Evolutionary conservation across 108 stramenopile genomes (phyloP).

Genomic region (Skeletonema costatum): DNA sequence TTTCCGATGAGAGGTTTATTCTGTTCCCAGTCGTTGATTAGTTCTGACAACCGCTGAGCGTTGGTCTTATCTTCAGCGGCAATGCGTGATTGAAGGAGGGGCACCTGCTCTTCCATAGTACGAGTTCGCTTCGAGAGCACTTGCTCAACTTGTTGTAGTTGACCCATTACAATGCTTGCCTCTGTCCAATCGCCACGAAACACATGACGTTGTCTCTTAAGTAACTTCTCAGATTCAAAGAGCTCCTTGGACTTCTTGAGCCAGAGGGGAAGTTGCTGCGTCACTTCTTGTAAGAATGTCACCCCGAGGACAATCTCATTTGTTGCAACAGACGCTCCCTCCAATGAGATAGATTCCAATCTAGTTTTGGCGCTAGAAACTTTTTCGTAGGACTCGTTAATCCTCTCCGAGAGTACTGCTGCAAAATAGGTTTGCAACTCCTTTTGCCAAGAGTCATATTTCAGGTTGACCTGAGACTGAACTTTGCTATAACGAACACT

Average conservation of each 20-base stretch:
- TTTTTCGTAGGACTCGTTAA: conserved; percentile 65
- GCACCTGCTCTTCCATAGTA: conserved; percentile 92
- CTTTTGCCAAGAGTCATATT: conserved; percentile 98
- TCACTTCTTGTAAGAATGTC: conserved; percentile 91
- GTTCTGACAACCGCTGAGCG: conserved; percentile 72
- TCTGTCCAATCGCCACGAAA: conserved; percentile 94
- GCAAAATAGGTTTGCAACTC: conserved; percentile 92
- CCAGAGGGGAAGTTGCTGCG: conserved; percentile 61
- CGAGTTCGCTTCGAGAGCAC: conserved; percentile 81
- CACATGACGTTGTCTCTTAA: conserved; percentile 86
- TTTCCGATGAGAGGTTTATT: conserved; percentile 91
- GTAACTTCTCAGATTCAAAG: conserved; percentile 77
- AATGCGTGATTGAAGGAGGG: conserved; percentile 92
- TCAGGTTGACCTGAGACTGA: conserved; percentile 91
- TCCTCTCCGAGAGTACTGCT: conserved; percentile 67
- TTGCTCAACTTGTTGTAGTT: conserved; percentile 86
- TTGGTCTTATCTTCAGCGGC: conserved; percentile 87
- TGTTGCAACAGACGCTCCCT: conserved; percentile 79
- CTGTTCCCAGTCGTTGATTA: conserved; percentile 78
- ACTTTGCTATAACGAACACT: conserved; percentile 91
- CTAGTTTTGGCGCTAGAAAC: conserved; percentile 70
- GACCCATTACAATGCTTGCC: conserved; percentile 78
- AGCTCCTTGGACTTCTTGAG: conserved; percentile 69
- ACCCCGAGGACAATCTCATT: conserved; percentile 92
- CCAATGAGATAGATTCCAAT: conserved; percentile 85